phyloP scores from a whole-genome alignment of 179 eudicot genomes.

The Carnegiea gigantea region DNA sequence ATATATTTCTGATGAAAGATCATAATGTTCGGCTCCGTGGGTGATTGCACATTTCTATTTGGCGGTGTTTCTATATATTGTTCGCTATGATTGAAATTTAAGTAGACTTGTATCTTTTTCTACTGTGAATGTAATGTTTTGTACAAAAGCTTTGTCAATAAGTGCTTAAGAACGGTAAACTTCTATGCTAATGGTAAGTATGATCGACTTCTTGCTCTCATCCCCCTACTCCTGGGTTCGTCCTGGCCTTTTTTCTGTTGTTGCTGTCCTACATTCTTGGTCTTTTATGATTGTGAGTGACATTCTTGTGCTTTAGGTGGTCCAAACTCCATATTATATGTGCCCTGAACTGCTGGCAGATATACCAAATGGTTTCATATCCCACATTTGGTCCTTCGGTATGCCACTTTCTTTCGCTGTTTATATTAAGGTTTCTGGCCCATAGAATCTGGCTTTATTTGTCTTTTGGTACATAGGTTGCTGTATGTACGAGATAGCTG shows the following conservation, averaged over 20 bases:
- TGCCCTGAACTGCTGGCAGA: background rate
- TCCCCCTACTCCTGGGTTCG: no score
- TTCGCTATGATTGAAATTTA: conserved; percentile 79
- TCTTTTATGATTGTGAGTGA: no score
- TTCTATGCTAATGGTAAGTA: no score
- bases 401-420: background rate
- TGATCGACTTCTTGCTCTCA: no score
- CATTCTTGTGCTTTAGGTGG: background rate
- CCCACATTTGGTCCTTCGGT: background rate
- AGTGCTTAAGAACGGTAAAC: no score
- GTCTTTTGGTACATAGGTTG: background rate
- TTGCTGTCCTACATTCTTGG: no score
- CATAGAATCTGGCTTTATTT: background rate
- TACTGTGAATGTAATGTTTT: no score
- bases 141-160: no score
- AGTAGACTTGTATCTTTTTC: conserved; percentile 36
- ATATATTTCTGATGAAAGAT: background rate
- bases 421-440: background rate
- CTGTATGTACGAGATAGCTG: background rate
- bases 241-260: no score
- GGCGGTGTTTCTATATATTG: conserved; percentile 42
- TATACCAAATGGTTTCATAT: background rate
- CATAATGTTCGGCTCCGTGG: background rate
- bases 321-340: background rate
- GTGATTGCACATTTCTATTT: background rate